Evolutionary conservation across 2,329 filamentous ascomycete genomes (phyloP), one percentile per base, ranked within the genome.

Genomic region (Fusarium nodosum): DNA sequence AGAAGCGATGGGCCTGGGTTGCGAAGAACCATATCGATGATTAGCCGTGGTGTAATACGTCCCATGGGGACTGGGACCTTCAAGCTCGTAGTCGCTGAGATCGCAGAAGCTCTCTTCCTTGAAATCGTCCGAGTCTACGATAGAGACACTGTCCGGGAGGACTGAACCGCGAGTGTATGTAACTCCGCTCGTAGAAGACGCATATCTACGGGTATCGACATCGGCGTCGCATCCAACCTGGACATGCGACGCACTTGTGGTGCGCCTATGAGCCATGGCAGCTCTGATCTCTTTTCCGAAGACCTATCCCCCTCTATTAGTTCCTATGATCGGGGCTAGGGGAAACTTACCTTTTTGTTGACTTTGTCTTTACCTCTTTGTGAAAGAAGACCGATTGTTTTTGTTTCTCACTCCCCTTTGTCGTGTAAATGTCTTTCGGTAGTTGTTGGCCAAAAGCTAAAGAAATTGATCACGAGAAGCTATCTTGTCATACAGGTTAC

Each of bases 401-500:
- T 64, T 64, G 44, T 24, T 30, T 28, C 28, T 52, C 56, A 42
- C 30, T 38, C 22, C 28, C n/a, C 44, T 46, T 20, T 31, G 48
- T 57, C 58, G 66, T 69, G 58, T 41, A 68, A 39, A 67, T 61
- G 57, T 56, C 31, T 51, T 34, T 60, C 66, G 66, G 67, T 59
- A 67, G 53, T 67, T 59, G 51, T 42, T 68, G 45, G 52, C 42
- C 52, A 46, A 20, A 50, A 34, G 45, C 45, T 30, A 51, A 39
- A 42, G n/a, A 24, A 56, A 34, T 51, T 64, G 66, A 64, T 69
- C 66, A 69, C 67, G 66, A 70, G 67, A 69, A 60, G 44, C 50
- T 70, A 69, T 67, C 51, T 48, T 33, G 67, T 69, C 62, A 54
- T 58, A 70, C 67, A 69, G 58, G 67, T 68, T 69, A 69, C 67